phyloP scores from a whole-genome alignment of 2,329 filamentous ascomycete species.

The Pezicula carpinea region DNA sequence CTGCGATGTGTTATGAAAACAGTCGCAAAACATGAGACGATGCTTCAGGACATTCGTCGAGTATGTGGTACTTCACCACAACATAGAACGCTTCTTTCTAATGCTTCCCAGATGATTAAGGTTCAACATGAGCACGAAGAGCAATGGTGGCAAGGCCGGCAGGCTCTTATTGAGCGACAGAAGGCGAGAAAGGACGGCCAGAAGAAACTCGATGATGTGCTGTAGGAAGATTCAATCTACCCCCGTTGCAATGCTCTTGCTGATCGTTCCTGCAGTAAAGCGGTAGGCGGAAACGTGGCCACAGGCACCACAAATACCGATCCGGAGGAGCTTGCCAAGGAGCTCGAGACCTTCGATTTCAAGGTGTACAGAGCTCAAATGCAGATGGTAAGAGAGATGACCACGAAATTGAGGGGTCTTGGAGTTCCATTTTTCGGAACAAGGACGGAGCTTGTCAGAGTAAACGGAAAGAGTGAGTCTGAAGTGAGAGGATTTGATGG shows the following conservation, averaged over 20 bases:
- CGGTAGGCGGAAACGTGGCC: slow-evolving; percentile 37
- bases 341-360: slow-evolving; percentile 52
- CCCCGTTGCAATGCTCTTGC: not conserved
- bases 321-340: slow-evolving; percentile 42
- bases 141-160: slow-evolving; percentile 52
- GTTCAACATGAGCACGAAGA: slow-evolving; percentile 59
- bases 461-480: slow-evolving; percentile 25
- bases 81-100: slow-evolving; percentile 2
- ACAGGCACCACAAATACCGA: slow-evolving; percentile 21
- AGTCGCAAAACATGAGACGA: slow-evolving; percentile 38
- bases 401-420: slow-evolving; percentile 47
- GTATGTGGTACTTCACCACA: slow-evolving; percentile 9
- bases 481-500: slow-evolving; percentile 9
- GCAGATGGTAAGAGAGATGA: slow-evolving; percentile 56
- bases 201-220: slow-evolving; percentile 46
- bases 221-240: slow-evolving; percentile 37
- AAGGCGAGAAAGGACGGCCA: slow-evolving; percentile 46
- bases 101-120: slow-evolving; percentile 46
- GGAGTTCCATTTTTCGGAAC: slow-evolving; percentile 59
- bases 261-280: slow-evolving; percentile 29
- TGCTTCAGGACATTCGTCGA: slow-evolving; percentile 38
- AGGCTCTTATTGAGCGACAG: slow-evolving; percentile 47
- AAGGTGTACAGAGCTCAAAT: slow-evolving; percentile 58
- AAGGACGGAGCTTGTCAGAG: slow-evolving; percentile 35
- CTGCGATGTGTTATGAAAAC: slow-evolving; percentile 45